These are phyloP conservation scores for Ustilago loliicola DNA, from an alignment of 1,284 basidiomycete species.

Conservation along the genomic window DNA sequence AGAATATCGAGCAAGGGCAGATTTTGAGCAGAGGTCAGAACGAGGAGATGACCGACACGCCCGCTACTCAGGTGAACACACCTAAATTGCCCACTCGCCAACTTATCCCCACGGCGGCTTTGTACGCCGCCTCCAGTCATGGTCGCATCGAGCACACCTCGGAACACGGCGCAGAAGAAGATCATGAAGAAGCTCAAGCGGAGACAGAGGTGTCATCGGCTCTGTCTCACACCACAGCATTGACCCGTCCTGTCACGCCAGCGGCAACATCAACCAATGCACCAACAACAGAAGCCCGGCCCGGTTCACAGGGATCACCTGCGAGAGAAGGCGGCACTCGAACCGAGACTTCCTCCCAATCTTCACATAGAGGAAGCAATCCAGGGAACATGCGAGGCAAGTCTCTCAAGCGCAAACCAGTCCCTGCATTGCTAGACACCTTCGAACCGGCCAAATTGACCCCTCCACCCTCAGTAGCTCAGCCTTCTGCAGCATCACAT, in stretches of 20 bases:
- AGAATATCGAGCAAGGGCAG: not conserved
- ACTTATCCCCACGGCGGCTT: not conserved
- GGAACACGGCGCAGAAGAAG: not conserved
- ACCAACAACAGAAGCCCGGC: not conserved
- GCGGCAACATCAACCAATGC: not conserved
- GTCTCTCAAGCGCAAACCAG: constrained; percentile 35
- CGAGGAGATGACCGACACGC: constrained; percentile 12
- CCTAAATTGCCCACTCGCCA: not conserved
- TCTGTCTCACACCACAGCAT: constrained; percentile 4
- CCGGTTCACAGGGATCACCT: not conserved
- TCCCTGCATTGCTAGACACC: constrained; percentile 19
- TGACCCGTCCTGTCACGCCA: not conserved
- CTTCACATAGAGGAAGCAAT: not conserved
- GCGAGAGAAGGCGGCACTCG: not conserved
- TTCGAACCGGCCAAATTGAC: not conserved
- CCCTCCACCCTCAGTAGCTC: not conserved
- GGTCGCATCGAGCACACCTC: not conserved
- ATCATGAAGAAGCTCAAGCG: not conserved
- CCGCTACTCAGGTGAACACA: not conserved
- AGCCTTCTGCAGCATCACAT: not conserved
- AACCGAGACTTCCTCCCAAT: not conserved
- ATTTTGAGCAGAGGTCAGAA: not conserved
- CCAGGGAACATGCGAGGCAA: not conserved
- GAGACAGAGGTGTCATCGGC: constrained; percentile 10
- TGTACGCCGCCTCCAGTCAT: not conserved